Evolutionary conservation across 345 rosid species (phyloP).

Genomic region (Toxicodendron radicans): DNA sequence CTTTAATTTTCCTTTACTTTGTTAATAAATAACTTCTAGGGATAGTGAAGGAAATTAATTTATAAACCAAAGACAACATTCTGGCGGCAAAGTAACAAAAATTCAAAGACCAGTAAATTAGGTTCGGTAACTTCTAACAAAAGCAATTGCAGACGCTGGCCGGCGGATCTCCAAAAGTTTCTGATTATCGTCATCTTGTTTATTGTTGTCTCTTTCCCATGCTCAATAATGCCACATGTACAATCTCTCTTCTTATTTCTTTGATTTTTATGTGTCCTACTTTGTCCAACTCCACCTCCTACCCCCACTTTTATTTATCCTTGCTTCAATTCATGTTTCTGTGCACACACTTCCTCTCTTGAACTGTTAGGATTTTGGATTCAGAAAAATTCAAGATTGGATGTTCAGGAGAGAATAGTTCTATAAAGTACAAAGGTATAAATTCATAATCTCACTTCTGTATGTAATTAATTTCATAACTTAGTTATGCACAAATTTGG

Average conservation of each 20-base stretch:
- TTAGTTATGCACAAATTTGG: too few relatives aligned
- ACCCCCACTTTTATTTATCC: background rate
- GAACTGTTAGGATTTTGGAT: background rate
- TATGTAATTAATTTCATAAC: too few relatives aligned
- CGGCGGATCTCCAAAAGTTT: background rate
- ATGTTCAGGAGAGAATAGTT: background rate
- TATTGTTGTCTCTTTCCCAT: background rate
- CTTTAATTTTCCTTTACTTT: too few relatives aligned
- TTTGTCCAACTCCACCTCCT: background rate
- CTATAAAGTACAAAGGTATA: too few relatives aligned
- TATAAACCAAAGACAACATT: too few relatives aligned
- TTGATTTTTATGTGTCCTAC: background rate
- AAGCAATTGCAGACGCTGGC: background rate
- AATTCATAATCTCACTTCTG: too few relatives aligned
- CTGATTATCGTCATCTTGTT: background rate
- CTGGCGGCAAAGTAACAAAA: conserved; percentile 6
- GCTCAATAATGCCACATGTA: background rate
- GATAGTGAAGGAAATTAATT: too few relatives aligned
- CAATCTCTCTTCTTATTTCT: background rate
- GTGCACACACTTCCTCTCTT: background rate
- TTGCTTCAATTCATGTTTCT: background rate
- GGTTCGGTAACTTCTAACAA: background rate
- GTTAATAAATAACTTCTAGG: too few relatives aligned
- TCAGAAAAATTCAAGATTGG: too few relatives aligned
- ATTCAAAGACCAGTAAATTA: background rate